Evolutionary conservation across 352 stramenopile species (phyloP), one percentile per base, ranked within the genome.

Genomic region (Phytophthora parvispora): DNA sequence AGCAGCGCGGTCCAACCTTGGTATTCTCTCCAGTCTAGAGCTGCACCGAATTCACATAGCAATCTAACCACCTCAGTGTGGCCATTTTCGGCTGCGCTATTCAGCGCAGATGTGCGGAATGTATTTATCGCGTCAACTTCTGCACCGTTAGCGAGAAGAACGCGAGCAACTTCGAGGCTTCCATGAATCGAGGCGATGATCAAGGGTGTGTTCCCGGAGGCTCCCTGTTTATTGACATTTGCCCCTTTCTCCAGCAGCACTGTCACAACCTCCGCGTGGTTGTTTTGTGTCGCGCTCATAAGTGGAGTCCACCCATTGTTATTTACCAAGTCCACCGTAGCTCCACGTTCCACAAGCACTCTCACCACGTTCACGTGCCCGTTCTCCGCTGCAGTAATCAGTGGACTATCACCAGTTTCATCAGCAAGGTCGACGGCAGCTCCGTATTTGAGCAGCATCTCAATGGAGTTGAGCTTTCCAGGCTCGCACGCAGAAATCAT

Each of bases 321-420:
- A n/a, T 52, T 52, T 2, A 34, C 6, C 18, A 54, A 25, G 4
- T 61, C 63, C 6, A 45, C 28, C 4, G 28, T 36, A 28, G 61
- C 61, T 5, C 61, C 61, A 4, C 20, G 32, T 57, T 69, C 55
- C 10, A 60, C 9, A 2, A 71, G 47, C 12, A 71, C 25, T 9
- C 48, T 32, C 4, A 51, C 60, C 8, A 61, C 38, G 1, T 60
- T n/a, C 5, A 32, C 29, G 29, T 43, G 42, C 0, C 59, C 59
- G 18, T 64, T 38, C 4, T 53, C 42, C n/a, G 63, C 54, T 24
- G 54, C 55, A 48, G 38, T 49, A n/a, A 65, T 70, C 10, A 70
- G 22, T 15, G 63, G 27, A 32, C 24, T 70, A 28, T 45, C 22
- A 1, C 56, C 55, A 10, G 52, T 29, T 10, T 47, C 13, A 43